Conservation (phyloP, 495 filamentous ascomycete genomes). For the Sporormia fimetaria region DNA sequence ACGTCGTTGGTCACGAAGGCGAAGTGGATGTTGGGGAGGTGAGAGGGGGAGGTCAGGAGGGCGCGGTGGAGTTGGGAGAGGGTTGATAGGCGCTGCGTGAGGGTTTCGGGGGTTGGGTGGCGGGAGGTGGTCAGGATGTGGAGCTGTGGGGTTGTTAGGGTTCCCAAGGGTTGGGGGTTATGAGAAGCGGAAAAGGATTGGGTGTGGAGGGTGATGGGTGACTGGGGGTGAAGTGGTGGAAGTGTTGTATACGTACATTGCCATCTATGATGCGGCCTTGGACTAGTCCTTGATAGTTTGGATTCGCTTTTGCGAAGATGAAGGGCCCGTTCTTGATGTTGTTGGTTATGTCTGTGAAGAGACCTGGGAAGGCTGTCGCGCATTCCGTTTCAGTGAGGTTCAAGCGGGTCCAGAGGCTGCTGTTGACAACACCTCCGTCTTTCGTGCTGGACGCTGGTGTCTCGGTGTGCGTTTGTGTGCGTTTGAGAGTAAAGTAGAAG, state of each 20-base stretch:
- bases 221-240: neutral
- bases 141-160: too few species aligned
- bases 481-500: too few species aligned
- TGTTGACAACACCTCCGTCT: too few species aligned
- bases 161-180: too few species aligned
- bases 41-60: slow-evolving; percentile 38
- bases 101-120: slow-evolving; percentile 28
- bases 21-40: slow-evolving; percentile 53
- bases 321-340: slow-evolving; percentile 2
- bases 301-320: slow-evolving; percentile 2
- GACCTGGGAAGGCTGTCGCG: neutral
- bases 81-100: slow-evolving; percentile 35
- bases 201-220: neutral
- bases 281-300: slow-evolving; percentile 8
- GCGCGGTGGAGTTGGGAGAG: slow-evolving; percentile 36
- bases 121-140: slow-evolving; percentile 19
- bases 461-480: too few species aligned
- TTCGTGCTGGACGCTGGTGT: too few species aligned
- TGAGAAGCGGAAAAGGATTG: neutral
- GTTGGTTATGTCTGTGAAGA: neutral
- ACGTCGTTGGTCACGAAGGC: slow-evolving; percentile 43
- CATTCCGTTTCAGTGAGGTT: slow-evolving; percentile 5
- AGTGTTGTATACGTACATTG: neutral
- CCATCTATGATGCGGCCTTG: slow-evolving; percentile 8
- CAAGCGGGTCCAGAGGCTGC: too few species aligned